Conservation (phyloP, 129 eudicot genomes). For the Dittrichia graveolens region DNA sequence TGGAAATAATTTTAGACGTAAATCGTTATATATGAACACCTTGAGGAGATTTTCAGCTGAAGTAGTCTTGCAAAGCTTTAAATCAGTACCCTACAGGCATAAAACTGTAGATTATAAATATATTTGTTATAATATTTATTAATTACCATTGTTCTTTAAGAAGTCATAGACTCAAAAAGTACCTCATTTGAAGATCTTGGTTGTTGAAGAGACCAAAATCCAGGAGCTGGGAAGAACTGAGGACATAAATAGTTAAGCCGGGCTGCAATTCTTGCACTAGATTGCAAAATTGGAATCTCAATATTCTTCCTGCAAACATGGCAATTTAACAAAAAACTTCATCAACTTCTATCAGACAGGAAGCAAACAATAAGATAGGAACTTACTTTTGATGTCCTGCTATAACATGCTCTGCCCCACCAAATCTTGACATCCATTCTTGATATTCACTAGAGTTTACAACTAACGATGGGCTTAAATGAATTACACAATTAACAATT, state of each 20-base stretch:
- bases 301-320: conserved; percentile 68
- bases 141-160: background rate
- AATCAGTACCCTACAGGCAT: conserved; percentile 47
- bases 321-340: background rate
- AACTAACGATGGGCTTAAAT: conserved; percentile 62
- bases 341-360: no score
- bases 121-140: background rate
- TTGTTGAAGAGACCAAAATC: conserved; percentile 74
- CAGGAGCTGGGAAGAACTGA: conserved; percentile 93
- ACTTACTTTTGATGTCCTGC: conserved; percentile 88
- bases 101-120: background rate
- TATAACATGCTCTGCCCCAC: conserved; percentile 72
- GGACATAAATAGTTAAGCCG: conserved; percentile 85
- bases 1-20: background rate
- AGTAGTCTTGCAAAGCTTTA: conserved; percentile 38
- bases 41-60: conserved; percentile 93
- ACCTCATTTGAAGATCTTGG: conserved; percentile 45
- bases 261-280: conserved; percentile 83
- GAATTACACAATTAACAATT: conserved; percentile 82
- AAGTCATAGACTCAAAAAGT: conserved; percentile 4
- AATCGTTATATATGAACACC: conserved; percentile 42
- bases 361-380: no score
- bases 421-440: conserved; percentile 81
- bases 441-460: conserved; percentile 60
- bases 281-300: conserved; percentile 70